Conservation (phyloP, 2,329 filamentous ascomycete genomes). For the Aspergillus pseudoterreus region DNA sequence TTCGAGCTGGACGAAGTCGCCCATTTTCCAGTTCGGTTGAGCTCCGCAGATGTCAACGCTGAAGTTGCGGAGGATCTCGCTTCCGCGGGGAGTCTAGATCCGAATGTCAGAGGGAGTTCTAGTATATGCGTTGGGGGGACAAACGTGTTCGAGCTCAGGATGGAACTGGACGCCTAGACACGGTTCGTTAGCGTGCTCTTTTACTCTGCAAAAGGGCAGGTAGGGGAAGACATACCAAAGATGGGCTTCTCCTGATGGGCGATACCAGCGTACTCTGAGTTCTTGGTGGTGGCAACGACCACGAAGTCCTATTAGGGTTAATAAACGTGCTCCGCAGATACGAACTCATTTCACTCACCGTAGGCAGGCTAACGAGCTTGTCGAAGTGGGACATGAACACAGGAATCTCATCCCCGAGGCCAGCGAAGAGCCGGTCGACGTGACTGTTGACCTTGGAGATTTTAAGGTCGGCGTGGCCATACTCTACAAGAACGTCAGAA, state of each 20-base stretch:
- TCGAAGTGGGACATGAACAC: conserved; percentile 89
- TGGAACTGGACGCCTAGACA: conserved; percentile 69
- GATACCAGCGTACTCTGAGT: conserved; percentile 74
- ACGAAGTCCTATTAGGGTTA: conserved; percentile 54
- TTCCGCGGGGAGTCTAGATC: conserved; percentile 53
- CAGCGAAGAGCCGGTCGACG: conserved; percentile 75
- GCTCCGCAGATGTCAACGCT: conserved; percentile 77
- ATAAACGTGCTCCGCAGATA: too few species aligned
- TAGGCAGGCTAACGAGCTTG: conserved; percentile 72
- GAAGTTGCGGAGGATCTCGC: conserved; percentile 74
- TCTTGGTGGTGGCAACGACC: conserved; percentile 69
- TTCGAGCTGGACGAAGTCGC: conserved; percentile 75
- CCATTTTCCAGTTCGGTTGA: conserved; percentile 77
- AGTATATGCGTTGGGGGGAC: conserved; percentile 17
- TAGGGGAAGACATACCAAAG: conserved; percentile 48
- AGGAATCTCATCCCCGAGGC: conserved; percentile 65
- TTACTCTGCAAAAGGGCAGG: too few species aligned
- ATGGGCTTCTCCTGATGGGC: conserved; percentile 58
- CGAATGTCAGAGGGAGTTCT: conserved; percentile 20
- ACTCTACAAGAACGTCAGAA: conserved; percentile 46
- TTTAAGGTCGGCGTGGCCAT: conserved; percentile 66
- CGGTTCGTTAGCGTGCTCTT: too few species aligned
- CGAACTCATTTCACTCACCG: too few species aligned
- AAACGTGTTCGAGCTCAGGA: conserved; percentile 65
- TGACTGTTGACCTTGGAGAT: conserved; percentile 56